Percentiles rank a stretch among this genome's conserved stretches.
phyloP scores from a whole-genome alignment of 768 basidiomycete genomes.

The Lanmaoa pseudosensibilis region DNA sequence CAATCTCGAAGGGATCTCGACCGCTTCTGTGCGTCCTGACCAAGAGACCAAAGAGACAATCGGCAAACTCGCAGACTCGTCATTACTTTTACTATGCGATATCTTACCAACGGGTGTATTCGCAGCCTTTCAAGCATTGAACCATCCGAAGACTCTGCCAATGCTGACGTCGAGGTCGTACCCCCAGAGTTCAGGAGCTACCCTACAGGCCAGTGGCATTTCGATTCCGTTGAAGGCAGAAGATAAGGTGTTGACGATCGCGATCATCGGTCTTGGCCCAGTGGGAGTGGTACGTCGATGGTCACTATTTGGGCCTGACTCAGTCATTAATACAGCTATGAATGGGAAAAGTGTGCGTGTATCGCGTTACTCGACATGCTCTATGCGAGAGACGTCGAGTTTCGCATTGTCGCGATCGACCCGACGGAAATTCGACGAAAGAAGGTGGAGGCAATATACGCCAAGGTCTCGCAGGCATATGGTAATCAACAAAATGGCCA shows the following conservation, averaged over 20 bases:
- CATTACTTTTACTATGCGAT: slow-evolving; percentile 71
- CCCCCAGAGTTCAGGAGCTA: slow-evolving; percentile 38
- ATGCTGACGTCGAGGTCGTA: slow-evolving; percentile 59
- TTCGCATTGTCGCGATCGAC: slow-evolving; percentile 65
- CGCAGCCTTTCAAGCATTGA: slow-evolving; percentile 68
- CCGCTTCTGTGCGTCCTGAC: slow-evolving; percentile 8
- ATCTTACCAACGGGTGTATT: slow-evolving; percentile 81
- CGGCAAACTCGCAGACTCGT: slow-evolving; percentile 54
- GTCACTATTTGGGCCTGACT: background rate
- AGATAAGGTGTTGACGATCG: slow-evolving; percentile 59
- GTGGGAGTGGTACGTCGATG: slow-evolving; percentile 58
- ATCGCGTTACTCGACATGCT: slow-evolving; percentile 66
- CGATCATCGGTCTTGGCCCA: slow-evolving; percentile 73
- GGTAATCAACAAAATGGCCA: slow-evolving; percentile 32
- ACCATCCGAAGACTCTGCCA: slow-evolving; percentile 69
- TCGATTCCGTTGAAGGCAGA: slow-evolving; percentile 37
- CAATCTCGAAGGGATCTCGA: slow-evolving; percentile 52
- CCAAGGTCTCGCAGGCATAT: slow-evolving; percentile 46
- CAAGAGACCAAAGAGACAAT: slow-evolving; percentile 39
- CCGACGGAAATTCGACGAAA: slow-evolving; percentile 53
- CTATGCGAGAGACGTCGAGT: slow-evolving; percentile 43
- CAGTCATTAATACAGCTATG: background rate
- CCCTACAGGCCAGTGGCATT: slow-evolving; percentile 2
- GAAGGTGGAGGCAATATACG: slow-evolving; percentile 61
- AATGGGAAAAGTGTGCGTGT: slow-evolving; percentile 48